Conservation (phyloP, 163 green algal genomes). For the Smithsoniella earleae region DNA sequence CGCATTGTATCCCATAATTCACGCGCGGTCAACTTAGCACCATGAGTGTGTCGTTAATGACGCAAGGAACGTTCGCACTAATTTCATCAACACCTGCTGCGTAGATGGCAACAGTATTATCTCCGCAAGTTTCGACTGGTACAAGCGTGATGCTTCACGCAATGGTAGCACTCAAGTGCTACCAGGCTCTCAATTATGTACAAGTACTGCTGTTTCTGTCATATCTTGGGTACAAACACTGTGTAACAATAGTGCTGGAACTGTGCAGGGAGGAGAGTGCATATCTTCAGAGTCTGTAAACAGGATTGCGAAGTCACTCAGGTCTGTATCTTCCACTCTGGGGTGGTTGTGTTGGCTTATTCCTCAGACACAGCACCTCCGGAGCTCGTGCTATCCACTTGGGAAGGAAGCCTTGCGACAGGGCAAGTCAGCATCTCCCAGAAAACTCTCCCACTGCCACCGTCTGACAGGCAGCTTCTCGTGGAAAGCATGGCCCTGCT, state of each 20-base stretch:
- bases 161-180: too few relatives aligned
- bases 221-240: too few relatives aligned
- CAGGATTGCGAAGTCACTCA: background rate
- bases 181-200: too few relatives aligned
- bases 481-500: slow-evolving; percentile 2
- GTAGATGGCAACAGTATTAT: too few relatives aligned
- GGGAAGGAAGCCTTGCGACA: background rate
- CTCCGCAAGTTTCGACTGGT: too few relatives aligned
- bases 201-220: too few relatives aligned
- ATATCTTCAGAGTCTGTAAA: background rate
- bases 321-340: slow-evolving; percentile 11
- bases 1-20: background rate
- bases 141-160: too few relatives aligned
- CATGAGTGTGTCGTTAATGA: too few relatives aligned
- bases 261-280: slow-evolving; percentile 1
- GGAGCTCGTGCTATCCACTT: slow-evolving; percentile 5
- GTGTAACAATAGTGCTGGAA: too few relatives aligned
- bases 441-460: slow-evolving; percentile 4
- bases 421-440: background rate
- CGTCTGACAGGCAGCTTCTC: background rate
- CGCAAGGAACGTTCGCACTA: too few relatives aligned
- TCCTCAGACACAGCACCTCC: background rate
- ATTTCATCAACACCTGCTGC: too few relatives aligned
- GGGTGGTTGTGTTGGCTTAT: background rate
- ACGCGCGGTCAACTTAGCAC: too few relatives aligned